Base-by-base conservation (phyloP, 495 filamentous ascomycete genomes). In the Tuber calosporum region DNA sequence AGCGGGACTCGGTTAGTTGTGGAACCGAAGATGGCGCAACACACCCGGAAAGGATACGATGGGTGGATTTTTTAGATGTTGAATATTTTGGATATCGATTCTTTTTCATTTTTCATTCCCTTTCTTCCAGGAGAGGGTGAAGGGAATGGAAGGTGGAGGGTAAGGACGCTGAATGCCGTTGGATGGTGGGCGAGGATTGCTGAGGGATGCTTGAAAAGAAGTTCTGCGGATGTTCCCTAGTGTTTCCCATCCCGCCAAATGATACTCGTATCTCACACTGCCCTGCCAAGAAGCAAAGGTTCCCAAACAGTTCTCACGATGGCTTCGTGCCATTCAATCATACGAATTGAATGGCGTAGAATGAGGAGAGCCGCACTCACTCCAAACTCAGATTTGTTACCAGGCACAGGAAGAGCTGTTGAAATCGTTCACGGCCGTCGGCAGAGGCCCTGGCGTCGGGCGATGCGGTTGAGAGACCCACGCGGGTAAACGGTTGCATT, bases 401-500 rank as follows among this genome's bases (percentile, higher is more conserved):
- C 70, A 70, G 71, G 67, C 13, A 62, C 53, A 34, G 68, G 38
- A 70, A 70, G 34, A 62, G 43, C 26, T 34, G n/a, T 11, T n/a
- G 53, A 62, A 30, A 34, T 26, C 53, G 13, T 62, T 67, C 74
- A 48, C 17, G 34, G 43, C 19, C 48, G 26, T 62, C 53, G 68
- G 69, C 34, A 71, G 43, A 53, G 68, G 38, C 70, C 62, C 66
- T 67, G 39, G 41, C 68, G 67, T 69, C 43, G 37, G 39, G 68
- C 26, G 30, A 15, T 37, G 76, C 71, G 76, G 76, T 30, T 78
- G 76, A 78, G 73, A 48, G 4, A 17, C 53, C 26, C 48, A 39
- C 66, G 75, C 76, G 74, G 76, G 76, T 77, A 78, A 77, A 78
- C 76, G 76, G 76, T 37, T 77, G 76, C 76, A 77, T 78, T 78